phyloP scores from a whole-genome alignment of 23 red algal species.

The Gracilaria gracilis region DNA sequence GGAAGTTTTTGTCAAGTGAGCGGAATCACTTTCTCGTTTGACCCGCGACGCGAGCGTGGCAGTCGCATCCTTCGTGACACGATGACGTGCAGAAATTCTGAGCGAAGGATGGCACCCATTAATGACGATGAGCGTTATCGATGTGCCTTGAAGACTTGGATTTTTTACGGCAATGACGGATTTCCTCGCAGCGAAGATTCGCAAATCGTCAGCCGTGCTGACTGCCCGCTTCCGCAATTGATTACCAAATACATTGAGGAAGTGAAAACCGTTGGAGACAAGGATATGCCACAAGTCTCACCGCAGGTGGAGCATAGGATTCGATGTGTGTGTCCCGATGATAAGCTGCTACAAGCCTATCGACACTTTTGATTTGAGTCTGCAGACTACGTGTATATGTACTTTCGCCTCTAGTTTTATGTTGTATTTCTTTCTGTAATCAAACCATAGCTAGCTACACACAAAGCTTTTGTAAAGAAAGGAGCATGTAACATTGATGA shows the following conservation, averaged over 20 bases:
- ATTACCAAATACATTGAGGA: not conserved
- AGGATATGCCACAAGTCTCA: not conserved
- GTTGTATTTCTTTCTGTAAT: no score
- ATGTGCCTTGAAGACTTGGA: conserved; percentile 50
- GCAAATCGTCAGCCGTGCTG: not conserved
- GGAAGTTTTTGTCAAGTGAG: conserved; percentile 67
- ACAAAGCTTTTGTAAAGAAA: no score
- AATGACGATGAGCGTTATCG: conserved; percentile 6
- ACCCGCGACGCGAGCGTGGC: conserved; percentile 53
- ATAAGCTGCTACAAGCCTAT: not conserved
- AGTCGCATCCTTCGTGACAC: conserved; percentile 17
- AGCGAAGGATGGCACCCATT: not conserved
- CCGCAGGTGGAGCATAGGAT: not conserved
- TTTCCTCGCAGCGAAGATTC: conserved; percentile 13
- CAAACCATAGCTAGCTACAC: no score
- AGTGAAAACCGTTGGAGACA: not conserved
- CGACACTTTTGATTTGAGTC: not conserved
- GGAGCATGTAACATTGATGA: no score
- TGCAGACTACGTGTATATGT: not conserved
- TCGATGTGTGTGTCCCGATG: conserved; percentile 1
- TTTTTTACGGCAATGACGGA: conserved; percentile 56
- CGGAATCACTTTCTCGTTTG: conserved; percentile 66
- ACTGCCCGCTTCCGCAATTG: not conserved
- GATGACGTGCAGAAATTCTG: not conserved
- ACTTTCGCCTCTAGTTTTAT: no score